phyloP scores from a whole-genome alignment of 176 grass and related monocot species.

The Oryza brachyantha region DNA sequence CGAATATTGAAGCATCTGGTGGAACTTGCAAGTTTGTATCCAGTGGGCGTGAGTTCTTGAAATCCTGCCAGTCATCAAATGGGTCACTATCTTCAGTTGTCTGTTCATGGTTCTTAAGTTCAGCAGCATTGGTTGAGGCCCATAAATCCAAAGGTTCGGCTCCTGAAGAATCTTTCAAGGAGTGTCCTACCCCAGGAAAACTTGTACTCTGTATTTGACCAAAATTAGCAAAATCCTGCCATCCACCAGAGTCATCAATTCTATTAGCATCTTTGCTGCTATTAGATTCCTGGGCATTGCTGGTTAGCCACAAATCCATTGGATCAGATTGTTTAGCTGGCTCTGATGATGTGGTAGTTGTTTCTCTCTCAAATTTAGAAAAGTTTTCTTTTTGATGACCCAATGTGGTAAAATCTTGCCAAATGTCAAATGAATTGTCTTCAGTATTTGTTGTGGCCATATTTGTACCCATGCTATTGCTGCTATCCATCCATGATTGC shows the following conservation, averaged over 20 bases:
- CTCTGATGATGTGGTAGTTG: constrained; percentile 18
- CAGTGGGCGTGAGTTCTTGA: constrained; percentile 32
- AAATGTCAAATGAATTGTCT: constrained; percentile 54
- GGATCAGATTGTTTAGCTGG: constrained; percentile 43
- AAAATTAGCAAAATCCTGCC: constrained; percentile 66
- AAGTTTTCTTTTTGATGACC: constrained; percentile 23
- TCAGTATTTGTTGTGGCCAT: constrained; percentile 25
- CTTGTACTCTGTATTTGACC: constrained; percentile 23
- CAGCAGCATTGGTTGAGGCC: constrained; percentile 18
- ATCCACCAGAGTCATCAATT: constrained; percentile 44
- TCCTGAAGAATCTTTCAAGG: constrained; percentile 32
- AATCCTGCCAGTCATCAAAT: constrained; percentile 64
- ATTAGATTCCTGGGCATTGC: constrained; percentile 37
- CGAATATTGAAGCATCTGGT: constrained; percentile 33
- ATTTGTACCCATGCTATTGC: constrained; percentile 24
- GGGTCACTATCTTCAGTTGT: constrained; percentile 44
- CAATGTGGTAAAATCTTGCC: constrained; percentile 55
- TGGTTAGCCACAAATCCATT: constrained; percentile 41
- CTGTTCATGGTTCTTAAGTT: constrained; percentile 35
- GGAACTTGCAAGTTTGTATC: constrained; percentile 30
- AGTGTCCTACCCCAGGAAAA: constrained; percentile 25
- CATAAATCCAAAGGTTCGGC: constrained; percentile 36
- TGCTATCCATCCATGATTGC: constrained; percentile 24
- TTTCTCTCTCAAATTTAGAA: constrained; percentile 32
- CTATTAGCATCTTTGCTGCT: constrained; percentile 13